phyloP scores from a whole-genome alignment of 1,284 basidiomycete species.

The Ceratorhiza oryzae-sativae region DNA sequence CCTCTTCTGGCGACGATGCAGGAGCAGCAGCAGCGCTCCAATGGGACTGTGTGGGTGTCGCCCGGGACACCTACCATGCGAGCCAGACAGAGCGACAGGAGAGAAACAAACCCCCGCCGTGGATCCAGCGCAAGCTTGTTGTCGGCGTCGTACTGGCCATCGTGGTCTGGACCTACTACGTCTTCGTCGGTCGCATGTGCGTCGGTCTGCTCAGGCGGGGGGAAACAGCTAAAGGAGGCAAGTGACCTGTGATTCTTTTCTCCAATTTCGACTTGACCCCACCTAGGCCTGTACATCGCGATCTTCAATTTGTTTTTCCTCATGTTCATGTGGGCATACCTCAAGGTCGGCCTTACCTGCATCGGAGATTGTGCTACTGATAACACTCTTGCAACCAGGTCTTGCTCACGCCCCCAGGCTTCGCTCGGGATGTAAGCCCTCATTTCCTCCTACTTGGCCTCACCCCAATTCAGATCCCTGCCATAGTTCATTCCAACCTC shows the following conservation, averaged over 20 bases:
- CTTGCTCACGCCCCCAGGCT: constrained; percentile 70
- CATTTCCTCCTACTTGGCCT: background rate
- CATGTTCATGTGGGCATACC: constrained; percentile 78
- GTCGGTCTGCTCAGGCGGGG: constrained; percentile 64
- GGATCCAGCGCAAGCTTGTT: constrained; percentile 67
- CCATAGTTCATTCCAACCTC: constrained; percentile 49
- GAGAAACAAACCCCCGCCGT: constrained; percentile 58
- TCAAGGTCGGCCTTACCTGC: constrained; percentile 58
- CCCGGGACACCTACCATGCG: background rate
- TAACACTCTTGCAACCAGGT: constrained; percentile 51
- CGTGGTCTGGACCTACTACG: constrained; percentile 70
- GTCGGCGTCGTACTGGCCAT: constrained; percentile 61
- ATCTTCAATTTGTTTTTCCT: constrained; percentile 66
- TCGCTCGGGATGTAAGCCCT: constrained; percentile 67
- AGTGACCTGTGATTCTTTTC: background rate
- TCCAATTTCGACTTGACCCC: too few species aligned
- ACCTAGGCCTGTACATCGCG: constrained; percentile 68
- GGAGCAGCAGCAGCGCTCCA: constrained; percentile 21
- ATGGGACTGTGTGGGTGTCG: constrained; percentile 26
- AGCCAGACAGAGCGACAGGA: background rate
- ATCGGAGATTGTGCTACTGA: background rate
- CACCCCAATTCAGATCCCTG: background rate
- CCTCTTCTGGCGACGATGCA: constrained; percentile 10
- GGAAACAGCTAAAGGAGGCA: constrained; percentile 22
- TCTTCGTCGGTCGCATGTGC: constrained; percentile 71